These are phyloP conservation scores for Stemphylium vesicarium DNA, from an alignment of 2,329 filamentous ascomycete genomes.

Conservation along the genomic window DNA sequence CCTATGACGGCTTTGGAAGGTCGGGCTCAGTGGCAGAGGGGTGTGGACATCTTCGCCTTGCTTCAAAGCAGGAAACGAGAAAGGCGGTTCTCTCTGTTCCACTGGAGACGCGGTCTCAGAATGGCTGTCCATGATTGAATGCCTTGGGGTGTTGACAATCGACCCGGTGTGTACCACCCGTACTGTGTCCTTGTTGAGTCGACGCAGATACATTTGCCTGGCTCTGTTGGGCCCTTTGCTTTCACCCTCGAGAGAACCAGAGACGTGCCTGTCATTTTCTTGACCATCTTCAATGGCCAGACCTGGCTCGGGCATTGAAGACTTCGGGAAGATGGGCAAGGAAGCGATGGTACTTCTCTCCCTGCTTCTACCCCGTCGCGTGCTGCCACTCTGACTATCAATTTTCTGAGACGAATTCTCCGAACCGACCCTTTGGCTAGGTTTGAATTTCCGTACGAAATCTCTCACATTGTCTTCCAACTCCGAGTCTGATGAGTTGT, in stretches of 20 bases:
- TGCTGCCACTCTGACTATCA: not conserved
- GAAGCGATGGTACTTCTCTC: slow-evolving; percentile 21
- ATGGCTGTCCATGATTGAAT: slow-evolving; percentile 21
- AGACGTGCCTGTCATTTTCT: not conserved
- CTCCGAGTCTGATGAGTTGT: slow-evolving; percentile 31
- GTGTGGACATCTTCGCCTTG: not conserved
- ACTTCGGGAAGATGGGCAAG: slow-evolving; percentile 20
- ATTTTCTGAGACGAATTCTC: slow-evolving; percentile 10
- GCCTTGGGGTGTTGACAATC: slow-evolving; percentile 25
- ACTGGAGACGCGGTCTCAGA: slow-evolving; percentile 9
- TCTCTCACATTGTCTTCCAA: slow-evolving; percentile 33
- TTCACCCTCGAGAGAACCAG: not conserved
- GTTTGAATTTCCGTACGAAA: slow-evolving; percentile 20
- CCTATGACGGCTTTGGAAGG: slow-evolving; percentile 17
- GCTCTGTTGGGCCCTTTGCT: slow-evolving; percentile 24
- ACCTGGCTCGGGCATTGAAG: slow-evolving; percentile 15
- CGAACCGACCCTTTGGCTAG: slow-evolving; percentile 5
- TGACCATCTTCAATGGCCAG: not conserved
- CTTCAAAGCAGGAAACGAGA: not conserved
- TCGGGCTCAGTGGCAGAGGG: not conserved
- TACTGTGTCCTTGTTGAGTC: slow-evolving; percentile 29
- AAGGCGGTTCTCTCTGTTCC: not conserved
- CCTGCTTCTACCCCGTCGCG: slow-evolving; percentile 17
- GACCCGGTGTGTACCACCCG: slow-evolving; percentile 33
- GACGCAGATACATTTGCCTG: slow-evolving; percentile 30